Percentiles rank a stretch among this genome's conserved stretches.
phyloP scores from a whole-genome alignment of 2,329 filamentous ascomycete genomes.

The Coleophoma crateriformis region DNA sequence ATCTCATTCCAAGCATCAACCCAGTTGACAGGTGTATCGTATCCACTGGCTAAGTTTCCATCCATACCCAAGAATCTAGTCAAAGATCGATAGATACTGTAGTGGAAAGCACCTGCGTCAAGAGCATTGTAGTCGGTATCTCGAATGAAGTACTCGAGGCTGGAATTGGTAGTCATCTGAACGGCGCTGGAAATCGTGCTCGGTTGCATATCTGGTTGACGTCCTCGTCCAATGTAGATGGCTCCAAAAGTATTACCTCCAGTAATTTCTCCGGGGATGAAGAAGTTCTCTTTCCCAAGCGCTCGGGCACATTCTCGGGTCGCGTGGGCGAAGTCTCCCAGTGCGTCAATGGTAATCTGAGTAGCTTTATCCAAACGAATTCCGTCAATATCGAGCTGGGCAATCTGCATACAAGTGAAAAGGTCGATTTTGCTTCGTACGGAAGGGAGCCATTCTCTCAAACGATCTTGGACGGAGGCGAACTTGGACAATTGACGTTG shows the following conservation, averaged over 20 bases:
- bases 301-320: slow-evolving; percentile 50
- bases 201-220: slow-evolving; percentile 43
- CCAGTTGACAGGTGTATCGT: slow-evolving; percentile 46
- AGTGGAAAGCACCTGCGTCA: slow-evolving; percentile 57
- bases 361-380: slow-evolving; percentile 63
- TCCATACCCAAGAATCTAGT: slow-evolving; percentile 54
- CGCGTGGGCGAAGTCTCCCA: slow-evolving; percentile 49
- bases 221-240: slow-evolving; percentile 55
- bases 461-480: slow-evolving; percentile 59
- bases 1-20: slow-evolving; percentile 47
- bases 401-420: slow-evolving; percentile 58
- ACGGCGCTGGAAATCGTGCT: slow-evolving; percentile 5
- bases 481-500: slow-evolving; percentile 60
- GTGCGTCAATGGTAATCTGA: slow-evolving; percentile 56
- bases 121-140: slow-evolving; percentile 45
- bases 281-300: slow-evolving; percentile 57
- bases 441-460: slow-evolving; percentile 57
- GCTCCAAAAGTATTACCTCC: slow-evolving; percentile 55
- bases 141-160: slow-evolving; percentile 30
- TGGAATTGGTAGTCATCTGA: slow-evolving; percentile 2
- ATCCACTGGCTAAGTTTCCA: slow-evolving; percentile 32
- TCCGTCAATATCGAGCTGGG: slow-evolving; percentile 57
- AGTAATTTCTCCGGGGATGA: slow-evolving; percentile 58
- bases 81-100: slow-evolving; percentile 55
- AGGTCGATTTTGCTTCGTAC: slow-evolving; percentile 50